These are phyloP conservation scores for Leccinum aurantiacum DNA, from an alignment of 768 basidiomycete species.

Conservation along the genomic window DNA sequence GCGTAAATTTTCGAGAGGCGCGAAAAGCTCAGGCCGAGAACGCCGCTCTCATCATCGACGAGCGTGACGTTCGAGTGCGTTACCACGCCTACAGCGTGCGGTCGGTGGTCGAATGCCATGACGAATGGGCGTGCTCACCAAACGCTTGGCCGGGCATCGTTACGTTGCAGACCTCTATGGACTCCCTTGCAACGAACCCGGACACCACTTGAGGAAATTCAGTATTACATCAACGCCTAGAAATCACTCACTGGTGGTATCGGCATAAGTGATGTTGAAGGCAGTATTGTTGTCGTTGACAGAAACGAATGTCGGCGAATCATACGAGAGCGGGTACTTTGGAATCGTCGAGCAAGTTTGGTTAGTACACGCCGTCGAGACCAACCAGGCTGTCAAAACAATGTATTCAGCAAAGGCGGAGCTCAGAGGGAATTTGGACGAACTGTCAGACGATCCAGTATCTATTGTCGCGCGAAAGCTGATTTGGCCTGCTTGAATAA, in stretches of 20 bases:
- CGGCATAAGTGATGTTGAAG: slow-evolving; percentile 64
- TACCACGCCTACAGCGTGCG: slow-evolving; percentile 49
- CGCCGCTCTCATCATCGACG: slow-evolving; percentile 62
- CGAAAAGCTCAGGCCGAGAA: slow-evolving; percentile 76
- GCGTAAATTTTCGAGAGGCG: slow-evolving; percentile 62
- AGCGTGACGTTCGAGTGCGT: slow-evolving; percentile 63
- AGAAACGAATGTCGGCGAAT: slow-evolving; percentile 61
- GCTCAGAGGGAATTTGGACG: slow-evolving; percentile 6
- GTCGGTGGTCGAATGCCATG: slow-evolving; percentile 4
- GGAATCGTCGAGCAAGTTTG: slow-evolving; percentile 57
- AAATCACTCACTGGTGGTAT: slow-evolving; percentile 58
- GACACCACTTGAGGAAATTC: slow-evolving; percentile 47
- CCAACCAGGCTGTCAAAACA: slow-evolving; percentile 59
- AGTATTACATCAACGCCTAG: neutral
- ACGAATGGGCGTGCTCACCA: slow-evolving; percentile 44
- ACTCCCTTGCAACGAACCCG: slow-evolving; percentile 72
- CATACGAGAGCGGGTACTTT: slow-evolving; percentile 67
- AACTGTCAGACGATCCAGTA: slow-evolving; percentile 55
- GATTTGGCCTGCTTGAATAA: slow-evolving; percentile 60
- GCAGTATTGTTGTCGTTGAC: slow-evolving; percentile 61
- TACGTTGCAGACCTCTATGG: slow-evolving; percentile 57
- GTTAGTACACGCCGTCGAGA: slow-evolving; percentile 61
- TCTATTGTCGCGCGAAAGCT: slow-evolving; percentile 71
- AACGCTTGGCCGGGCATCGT: slow-evolving; percentile 62
- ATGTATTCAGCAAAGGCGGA: neutral